These are phyloP conservation scores for Gaeumannomyces tritici DNA, from an alignment of 2,329 filamentous ascomycete genomes.

Conservation along the genomic window DNA sequence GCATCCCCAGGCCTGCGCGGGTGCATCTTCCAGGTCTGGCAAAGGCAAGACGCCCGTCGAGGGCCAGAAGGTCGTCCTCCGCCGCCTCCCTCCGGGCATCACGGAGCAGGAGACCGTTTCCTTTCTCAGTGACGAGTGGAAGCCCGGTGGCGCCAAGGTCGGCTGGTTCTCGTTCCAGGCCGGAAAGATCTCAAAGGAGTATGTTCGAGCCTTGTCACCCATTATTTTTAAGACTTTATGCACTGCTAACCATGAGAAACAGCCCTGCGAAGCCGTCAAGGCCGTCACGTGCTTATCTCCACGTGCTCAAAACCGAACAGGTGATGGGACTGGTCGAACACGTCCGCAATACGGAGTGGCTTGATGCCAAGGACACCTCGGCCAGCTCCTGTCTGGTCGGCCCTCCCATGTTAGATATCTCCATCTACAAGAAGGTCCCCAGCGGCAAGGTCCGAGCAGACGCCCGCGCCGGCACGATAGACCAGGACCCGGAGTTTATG, in stretches of 20 bases:
- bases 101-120: conserved; percentile 68
- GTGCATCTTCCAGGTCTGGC: conserved; percentile 25
- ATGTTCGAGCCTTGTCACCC: conserved; percentile 20
- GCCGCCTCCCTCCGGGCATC: conserved; percentile 77
- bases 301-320: conserved; percentile 62
- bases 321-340: conserved; percentile 58
- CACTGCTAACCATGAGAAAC: conserved; percentile 8
- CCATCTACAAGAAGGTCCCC: conserved; percentile 76
- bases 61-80: conserved; percentile 75
- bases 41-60: conserved; percentile 43
- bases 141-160: conserved; percentile 65
- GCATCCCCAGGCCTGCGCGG: conserved; percentile 27
- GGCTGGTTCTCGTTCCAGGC: conserved; percentile 66
- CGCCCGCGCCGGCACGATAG: conserved; percentile 84
- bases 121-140: conserved; percentile 73
- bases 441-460: conserved; percentile 67
- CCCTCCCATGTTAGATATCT: conserved; percentile 71
- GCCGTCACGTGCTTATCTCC: conserved; percentile 73
- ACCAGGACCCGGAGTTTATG: conserved; percentile 94
- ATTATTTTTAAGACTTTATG: not conserved
- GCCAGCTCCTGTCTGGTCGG: conserved; percentile 65
- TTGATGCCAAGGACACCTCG: conserved; percentile 71
- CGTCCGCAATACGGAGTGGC: conserved; percentile 62
- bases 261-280: conserved; percentile 79
- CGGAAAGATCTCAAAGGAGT: conserved; percentile 79